Base-by-base conservation (phyloP, 1,284 basidiomycete genomes). In the Cerioporus squamosus region DNA sequence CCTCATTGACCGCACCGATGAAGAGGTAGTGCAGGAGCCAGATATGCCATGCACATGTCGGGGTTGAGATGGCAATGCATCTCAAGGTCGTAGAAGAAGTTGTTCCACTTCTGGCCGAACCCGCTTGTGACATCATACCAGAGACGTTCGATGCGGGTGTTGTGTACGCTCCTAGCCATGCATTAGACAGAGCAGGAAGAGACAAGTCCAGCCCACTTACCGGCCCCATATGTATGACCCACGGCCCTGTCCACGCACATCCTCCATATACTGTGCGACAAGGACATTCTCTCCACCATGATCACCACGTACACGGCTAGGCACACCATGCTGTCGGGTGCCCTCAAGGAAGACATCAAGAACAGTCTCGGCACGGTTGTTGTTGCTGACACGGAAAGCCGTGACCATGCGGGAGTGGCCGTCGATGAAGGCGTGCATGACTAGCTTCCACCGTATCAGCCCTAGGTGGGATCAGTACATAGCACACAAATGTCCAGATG, bases 401-500 rank as follows among this genome's bases (percentile, higher is more conserved):
- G 65, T 64, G 12, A 78, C 61, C 18, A 70, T 60, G 0, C 68
- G 58, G 0, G 73, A 72, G 36, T 68, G 66, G 1, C 77, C 75
- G 66, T 80, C 76, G 15, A 78, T 69, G 54, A 78, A 74, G 9
- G 60, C 70, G 63, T 79, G 77, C 1, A 74, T 72, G 20, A 79
- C 72, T 22, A 77, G 69, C 49, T 73, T 74, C 66, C 64, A 78
- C 6, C 67, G 59, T 12, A 70, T 69, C 8, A 69, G 56, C 14
- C 63, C 67, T 65, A 33, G 10, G 10, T 29, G 5, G 29, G 10
- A 29, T 29, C 5, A 29, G 29, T 29, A 29, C 29, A 42, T 14
- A 23, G 10, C 31, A 18, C n/a, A 23, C 9, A 24, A 3, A n/a
- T 17, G 23, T 6, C 10, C 33, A 3, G 12, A 31, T 6, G 22